A percentile compares a stretch with the other conserved stretches of the same genome.
Conservation (phyloP, 345 rosid species). For the Excoecaria agallocha region DNA sequence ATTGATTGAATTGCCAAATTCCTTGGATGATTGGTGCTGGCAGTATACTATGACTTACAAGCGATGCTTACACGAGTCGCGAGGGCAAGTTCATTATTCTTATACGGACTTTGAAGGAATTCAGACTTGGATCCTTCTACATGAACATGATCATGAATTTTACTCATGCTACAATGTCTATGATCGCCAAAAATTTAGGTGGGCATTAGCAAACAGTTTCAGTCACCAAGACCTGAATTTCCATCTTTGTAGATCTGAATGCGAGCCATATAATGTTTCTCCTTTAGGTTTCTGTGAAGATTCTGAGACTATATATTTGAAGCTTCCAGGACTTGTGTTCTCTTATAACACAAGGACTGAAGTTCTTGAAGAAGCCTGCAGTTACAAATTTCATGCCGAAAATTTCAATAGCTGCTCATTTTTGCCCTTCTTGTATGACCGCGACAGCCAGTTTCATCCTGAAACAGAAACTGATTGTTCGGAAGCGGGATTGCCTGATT, state of each 20-base stretch:
- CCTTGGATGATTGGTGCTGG: slow-evolving; percentile 7
- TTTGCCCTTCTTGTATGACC: slow-evolving; percentile 10
- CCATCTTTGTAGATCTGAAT: neutral
- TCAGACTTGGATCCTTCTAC: slow-evolving; percentile 28
- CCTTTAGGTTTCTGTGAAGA: slow-evolving; percentile 15
- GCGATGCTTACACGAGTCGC: slow-evolving; percentile 25
- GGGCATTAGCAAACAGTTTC: slow-evolving; percentile 19
- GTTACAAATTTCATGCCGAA: neutral
- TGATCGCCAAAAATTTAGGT: slow-evolving; percentile 14
- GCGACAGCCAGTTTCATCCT: neutral
- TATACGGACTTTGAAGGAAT: slow-evolving; percentile 22
- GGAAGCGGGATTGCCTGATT: neutral
- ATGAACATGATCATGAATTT: slow-evolving; percentile 13
- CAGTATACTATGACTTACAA: slow-evolving; percentile 6
- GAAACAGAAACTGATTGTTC: neutral
- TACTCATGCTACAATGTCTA: neutral
- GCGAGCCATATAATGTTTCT: slow-evolving; percentile 8
- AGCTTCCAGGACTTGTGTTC: slow-evolving; percentile 16
- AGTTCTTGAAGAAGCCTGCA: slow-evolving; percentile 11
- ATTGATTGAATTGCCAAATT: slow-evolving; percentile 15
- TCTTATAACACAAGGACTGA: slow-evolving; percentile 15
- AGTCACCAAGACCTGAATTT: neutral
- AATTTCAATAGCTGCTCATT: slow-evolving; percentile 11
- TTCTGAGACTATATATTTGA: slow-evolving; percentile 15
- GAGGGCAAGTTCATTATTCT: slow-evolving; percentile 16